Evolutionary conservation across 257 asterid genomes (phyloP).

Genomic region (Ocimum tenuiflorum): DNA sequence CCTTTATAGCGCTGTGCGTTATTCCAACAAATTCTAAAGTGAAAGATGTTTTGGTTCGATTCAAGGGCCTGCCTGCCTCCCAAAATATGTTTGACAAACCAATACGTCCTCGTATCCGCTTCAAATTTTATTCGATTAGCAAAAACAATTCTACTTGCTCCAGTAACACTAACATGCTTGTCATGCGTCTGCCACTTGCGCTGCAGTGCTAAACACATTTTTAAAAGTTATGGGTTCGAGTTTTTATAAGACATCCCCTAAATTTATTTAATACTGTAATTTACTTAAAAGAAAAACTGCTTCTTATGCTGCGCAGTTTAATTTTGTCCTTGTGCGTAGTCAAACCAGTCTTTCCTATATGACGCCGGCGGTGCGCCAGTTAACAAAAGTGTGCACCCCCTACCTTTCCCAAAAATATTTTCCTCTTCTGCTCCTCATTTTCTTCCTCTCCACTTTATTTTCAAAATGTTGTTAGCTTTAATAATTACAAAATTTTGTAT

Average conservation of each 20-base stretch:
- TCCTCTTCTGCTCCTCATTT: constrained; percentile 14
- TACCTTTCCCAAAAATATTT: constrained; percentile 11
- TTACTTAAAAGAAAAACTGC: too few species aligned
- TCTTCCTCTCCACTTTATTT: constrained; percentile 1
- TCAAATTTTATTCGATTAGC: constrained; percentile 5
- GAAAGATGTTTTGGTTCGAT: too few species aligned
- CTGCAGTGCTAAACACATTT: too few species aligned
- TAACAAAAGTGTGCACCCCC: constrained; percentile 33
- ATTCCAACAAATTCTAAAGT: too few species aligned
- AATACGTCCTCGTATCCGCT: constrained; percentile 18
- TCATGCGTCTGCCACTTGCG: too few species aligned
- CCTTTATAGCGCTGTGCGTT: too few species aligned
- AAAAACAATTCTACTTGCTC: constrained; percentile 5
- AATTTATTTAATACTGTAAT: too few species aligned
- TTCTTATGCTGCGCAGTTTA: constrained; percentile 20
- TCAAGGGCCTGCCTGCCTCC: too few species aligned
- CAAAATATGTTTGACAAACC: neutral
- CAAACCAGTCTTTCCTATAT: constrained; percentile 22
- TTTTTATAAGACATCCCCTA: too few species aligned
- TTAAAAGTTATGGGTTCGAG: too few species aligned
- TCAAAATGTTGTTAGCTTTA: neutral
- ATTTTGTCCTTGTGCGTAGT: constrained; percentile 14
- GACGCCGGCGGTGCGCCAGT: constrained; percentile 36
- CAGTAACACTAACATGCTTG: neutral
- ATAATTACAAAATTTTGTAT: neutral